These are phyloP conservation scores for Penicillium waksmanii DNA, from an alignment of 495 filamentous ascomycete species.

Conservation along the genomic window DNA sequence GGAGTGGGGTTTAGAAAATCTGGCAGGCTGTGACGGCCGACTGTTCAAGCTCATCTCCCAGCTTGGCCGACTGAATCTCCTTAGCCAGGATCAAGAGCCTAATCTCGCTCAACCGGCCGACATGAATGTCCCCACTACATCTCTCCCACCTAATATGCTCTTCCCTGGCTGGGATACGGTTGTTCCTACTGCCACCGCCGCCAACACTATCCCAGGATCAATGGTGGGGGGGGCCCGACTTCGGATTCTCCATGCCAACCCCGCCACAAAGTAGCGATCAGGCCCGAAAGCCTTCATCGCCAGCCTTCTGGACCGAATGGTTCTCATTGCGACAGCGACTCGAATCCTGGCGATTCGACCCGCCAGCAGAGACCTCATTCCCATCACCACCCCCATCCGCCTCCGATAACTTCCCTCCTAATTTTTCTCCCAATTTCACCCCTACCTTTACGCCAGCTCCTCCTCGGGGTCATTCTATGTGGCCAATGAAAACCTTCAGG, in stretches of 20 bases:
- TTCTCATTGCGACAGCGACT: constrained; percentile 73
- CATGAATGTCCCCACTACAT: constrained; percentile 33
- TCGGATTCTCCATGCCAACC: constrained; percentile 33
- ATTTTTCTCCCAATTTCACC: constrained; percentile 31
- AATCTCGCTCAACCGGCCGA: constrained; percentile 32
- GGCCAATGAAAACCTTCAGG: constrained; percentile 47
- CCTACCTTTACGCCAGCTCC: constrained; percentile 37
- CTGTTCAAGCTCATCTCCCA: constrained; percentile 78
- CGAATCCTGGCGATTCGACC: constrained; percentile 79
- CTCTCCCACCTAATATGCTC: constrained; percentile 47
- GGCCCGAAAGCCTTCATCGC: constrained; percentile 30
- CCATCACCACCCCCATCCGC: constrained; percentile 26
- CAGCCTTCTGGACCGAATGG: constrained; percentile 86
- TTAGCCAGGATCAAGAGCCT: constrained; percentile 74
- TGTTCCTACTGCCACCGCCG: constrained; percentile 1
- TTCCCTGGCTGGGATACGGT: constrained; percentile 31
- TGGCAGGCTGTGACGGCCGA: constrained; percentile 83
- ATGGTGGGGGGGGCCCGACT: constrained; percentile 17
- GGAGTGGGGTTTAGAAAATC: constrained; percentile 81
- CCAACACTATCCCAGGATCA: constrained; percentile 5
- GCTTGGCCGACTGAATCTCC: constrained; percentile 83
- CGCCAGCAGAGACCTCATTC: constrained; percentile 34
- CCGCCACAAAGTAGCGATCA: constrained; percentile 34
- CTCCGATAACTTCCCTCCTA: constrained; percentile 32
- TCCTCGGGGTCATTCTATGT: constrained; percentile 32